Evolutionary conservation across 2,329 filamentous ascomycete species (phyloP), one percentile per base, ranked within the genome.

Genomic region (Saccharata proteae): DNA sequence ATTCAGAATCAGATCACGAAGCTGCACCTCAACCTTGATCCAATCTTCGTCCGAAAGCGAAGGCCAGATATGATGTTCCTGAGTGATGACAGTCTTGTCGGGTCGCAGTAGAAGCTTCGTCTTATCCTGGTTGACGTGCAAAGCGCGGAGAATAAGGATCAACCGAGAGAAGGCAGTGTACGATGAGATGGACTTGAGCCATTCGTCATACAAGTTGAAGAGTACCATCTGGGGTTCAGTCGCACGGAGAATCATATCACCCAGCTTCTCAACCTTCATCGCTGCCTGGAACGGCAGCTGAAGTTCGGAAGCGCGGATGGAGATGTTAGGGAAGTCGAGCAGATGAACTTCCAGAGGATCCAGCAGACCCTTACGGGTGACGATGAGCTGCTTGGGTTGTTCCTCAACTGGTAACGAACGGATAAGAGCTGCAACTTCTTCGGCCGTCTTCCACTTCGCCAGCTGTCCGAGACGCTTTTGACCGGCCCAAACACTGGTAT

Each of bases 141-240:
- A 70, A 10, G 90, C 88, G 57, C 90, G 81, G 32, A 98, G 64
- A 38, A 98, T 96, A 40, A 98, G 64, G 40, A 98, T 78, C 37
- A 98, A 66, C 61, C 90, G 80, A 15, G 90, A 98, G 64, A 98
- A 98, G 4, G 90, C 90, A 5, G 90, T 98, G 65, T 96, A 98
- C 0, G 90, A 94, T 1, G 90, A 96, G 38, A 98, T 93, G 11
- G 80, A 88, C 74, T 96, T 96, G 40, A 96, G 62, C 90, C 90
- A 98, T 57, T 98, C 90, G 48, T 98, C 90, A 49, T 96, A 98
- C 22, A 98, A 65, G 51, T 98, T 98, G 72, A 96, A 98, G 6
- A 98, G 71, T 32, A 98, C 90, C 90, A 98, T 98, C 61, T 98
- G 90, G n/a, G 90, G 90, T 54, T 96, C 90, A 0, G 90, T 98